Conservation (phyloP, 148 eudicot species). For the Vaccinium corymbosum region DNA sequence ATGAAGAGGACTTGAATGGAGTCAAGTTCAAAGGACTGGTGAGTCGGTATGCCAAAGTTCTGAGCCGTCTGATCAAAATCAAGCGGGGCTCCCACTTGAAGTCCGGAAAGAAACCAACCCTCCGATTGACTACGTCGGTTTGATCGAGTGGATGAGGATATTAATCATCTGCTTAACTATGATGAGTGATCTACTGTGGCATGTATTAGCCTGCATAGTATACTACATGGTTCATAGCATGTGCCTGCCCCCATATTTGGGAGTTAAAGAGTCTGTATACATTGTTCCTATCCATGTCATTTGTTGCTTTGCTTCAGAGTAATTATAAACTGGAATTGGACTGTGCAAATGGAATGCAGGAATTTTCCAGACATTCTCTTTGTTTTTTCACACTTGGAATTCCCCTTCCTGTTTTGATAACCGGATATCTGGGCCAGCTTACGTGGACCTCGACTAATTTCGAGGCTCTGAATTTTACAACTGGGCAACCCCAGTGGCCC, state of each 20-base stretch:
- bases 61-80: constrained; percentile 34
- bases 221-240: neutral
- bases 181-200: neutral
- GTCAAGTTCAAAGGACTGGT: constrained; percentile 32
- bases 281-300: neutral
- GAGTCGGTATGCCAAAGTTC: constrained; percentile 25
- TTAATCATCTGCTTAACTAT: neutral
- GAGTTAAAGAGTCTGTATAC: neutral
- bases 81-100: constrained; percentile 15
- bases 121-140: constrained; percentile 9
- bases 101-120: constrained; percentile 14
- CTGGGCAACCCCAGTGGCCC: too few relatives aligned
- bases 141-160: neutral
- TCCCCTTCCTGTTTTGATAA: neutral
- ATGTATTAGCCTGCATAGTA: neutral
- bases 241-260: neutral
- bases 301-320: neutral
- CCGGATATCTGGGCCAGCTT: too few relatives aligned
- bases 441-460: too few relatives aligned
- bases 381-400: neutral
- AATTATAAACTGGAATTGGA: neutral
- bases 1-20: constrained; percentile 19
- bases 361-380: neutral
- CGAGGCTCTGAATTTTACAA: too few relatives aligned
- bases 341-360: neutral